phyloP scores from a whole-genome alignment of 768 basidiomycete species.

The Psilocybe tampanensis region DNA sequence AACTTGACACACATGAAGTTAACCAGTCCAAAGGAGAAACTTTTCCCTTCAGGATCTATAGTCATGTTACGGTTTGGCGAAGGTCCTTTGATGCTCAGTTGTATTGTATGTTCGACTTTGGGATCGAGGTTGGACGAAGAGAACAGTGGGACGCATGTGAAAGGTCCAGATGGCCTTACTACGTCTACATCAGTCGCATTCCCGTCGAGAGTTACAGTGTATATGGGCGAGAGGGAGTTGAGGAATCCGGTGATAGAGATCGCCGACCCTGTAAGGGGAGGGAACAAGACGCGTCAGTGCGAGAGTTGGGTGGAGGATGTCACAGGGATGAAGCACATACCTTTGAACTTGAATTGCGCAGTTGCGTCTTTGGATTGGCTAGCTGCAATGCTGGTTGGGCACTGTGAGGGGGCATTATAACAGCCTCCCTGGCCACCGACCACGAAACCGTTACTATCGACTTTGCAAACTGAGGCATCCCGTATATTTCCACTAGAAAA shows the following conservation, averaged over 20 bases:
- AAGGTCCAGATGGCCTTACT: background rate
- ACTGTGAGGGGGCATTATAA: slow-evolving; percentile 10
- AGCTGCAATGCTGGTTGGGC: slow-evolving; percentile 10
- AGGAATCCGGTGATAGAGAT: slow-evolving; percentile 11
- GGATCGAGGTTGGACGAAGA: slow-evolving; percentile 10
- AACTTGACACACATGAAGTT: slow-evolving; percentile 20
- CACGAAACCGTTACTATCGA: slow-evolving; percentile 5
- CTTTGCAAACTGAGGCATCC: slow-evolving; percentile 7
- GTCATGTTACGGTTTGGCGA: slow-evolving; percentile 12
- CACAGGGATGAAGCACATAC: slow-evolving; percentile 1
- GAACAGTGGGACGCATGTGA: slow-evolving; percentile 6
- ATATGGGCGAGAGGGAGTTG: slow-evolving; percentile 8
- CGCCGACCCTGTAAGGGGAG: slow-evolving; percentile 1
- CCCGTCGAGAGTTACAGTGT: slow-evolving; percentile 14
- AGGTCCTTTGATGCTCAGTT: slow-evolving; percentile 5
- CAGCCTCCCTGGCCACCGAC: slow-evolving; percentile 11
- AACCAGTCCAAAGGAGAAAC: slow-evolving; percentile 5
- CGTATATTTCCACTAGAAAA: slow-evolving; percentile 6
- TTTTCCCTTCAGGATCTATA: background rate
- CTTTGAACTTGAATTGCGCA: slow-evolving; percentile 17
- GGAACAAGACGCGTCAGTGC: background rate
- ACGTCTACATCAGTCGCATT: slow-evolving; percentile 11
- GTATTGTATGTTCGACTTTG: slow-evolving; percentile 9
- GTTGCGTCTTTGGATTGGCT: slow-evolving; percentile 9
- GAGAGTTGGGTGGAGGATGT: too few relatives aligned